Evolutionary conservation across 495 filamentous ascomycete genomes (phyloP), one percentile per base, ranked within the genome.

Genomic region (Saxispiralis lemnorum): DNA sequence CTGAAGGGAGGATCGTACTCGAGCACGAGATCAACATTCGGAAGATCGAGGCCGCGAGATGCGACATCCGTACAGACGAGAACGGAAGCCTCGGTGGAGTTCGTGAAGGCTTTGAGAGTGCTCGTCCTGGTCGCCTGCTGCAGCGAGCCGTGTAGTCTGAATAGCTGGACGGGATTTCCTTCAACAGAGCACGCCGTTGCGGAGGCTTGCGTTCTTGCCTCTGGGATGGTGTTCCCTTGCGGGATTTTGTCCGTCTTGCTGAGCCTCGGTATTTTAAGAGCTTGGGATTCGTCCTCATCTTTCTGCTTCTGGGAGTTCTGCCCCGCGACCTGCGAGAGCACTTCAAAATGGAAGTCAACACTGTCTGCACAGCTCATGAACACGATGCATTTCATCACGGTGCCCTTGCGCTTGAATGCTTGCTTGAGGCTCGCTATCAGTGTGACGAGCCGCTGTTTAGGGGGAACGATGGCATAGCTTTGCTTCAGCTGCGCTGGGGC

Each of bases 281-380:
- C 9, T 6, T 40, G 28, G 14, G 35, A 13, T 14, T 44, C 21
- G 14, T n/a, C 15, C 16, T 35, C 16, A 14, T 21, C 13, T 21
- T 41, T 14, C 21, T 37, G 14, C 39, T 49, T 47, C 17, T 56
- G 32, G 9, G 54, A 20, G 2, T 64, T 55, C 18, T 12, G 11
- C 13, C 20, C 17, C 7, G 49, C 47, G 5, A 49, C 53, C 15
- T 72, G 63, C 21, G 75, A 76, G 48, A 97, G 77, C n/a, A 94
- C 61, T 38, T 92, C 79, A 53, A 85, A 96, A 56, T 93, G 86
- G 57, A 93, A 97, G 56, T 97, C 85, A 37, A 96, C 89, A 9
- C 81, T 88, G 54, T 97, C 92, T 13, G 89, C 87, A 53, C 92
- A 96, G 1, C 86, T 92, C 32, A 97, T 81, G 61, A 97, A 97